A percentile compares a stretch with the other conserved stretches of the same genome.
Evolutionary conservation across 352 stramenopile species (phyloP).

Genomic region (Globisporangium uncinulatum): DNA sequence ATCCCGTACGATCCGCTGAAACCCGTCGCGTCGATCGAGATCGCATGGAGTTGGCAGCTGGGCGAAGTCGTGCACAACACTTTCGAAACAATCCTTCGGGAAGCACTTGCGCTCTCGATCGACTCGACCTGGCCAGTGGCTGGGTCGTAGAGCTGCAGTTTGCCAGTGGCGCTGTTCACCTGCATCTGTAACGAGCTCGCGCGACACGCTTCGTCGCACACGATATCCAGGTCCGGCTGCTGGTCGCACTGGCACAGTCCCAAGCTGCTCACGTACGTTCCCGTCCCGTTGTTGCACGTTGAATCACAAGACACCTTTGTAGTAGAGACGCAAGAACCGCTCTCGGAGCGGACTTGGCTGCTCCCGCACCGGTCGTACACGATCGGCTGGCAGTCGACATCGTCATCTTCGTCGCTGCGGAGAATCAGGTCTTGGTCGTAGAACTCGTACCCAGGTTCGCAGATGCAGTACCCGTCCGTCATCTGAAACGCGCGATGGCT

Average conservation of each 20-base stretch:
- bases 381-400: conserved; percentile 89
- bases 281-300: conserved; percentile 63
- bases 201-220: conserved; percentile 81
- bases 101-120: conserved; percentile 14
- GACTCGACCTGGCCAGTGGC: conserved; percentile 20
- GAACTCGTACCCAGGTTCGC: conserved; percentile 88
- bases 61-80: conserved; percentile 32
- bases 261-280: conserved; percentile 66
- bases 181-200: conserved; percentile 40
- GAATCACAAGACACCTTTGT: conserved; percentile 37
- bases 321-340: conserved; percentile 55
- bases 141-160: conserved; percentile 65
- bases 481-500: conserved; percentile 89
- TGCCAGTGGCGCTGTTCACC: conserved; percentile 45
- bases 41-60: conserved; percentile 48
- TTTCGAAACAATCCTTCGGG: conserved; percentile 37
- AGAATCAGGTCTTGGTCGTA: conserved; percentile 85
- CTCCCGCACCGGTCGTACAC: conserved; percentile 83
- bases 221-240: conserved; percentile 56
- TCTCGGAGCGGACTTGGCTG: conserved; percentile 67
- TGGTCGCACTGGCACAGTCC: conserved; percentile 87
- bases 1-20: conserved; percentile 69
- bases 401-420: conserved; percentile 75
- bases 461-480: conserved; percentile 89
- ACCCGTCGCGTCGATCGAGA: conserved; percentile 36